Evolutionary conservation across 176 grass and related monocot genomes (phyloP).

Genomic region (Tuctoria greenei): DNA sequence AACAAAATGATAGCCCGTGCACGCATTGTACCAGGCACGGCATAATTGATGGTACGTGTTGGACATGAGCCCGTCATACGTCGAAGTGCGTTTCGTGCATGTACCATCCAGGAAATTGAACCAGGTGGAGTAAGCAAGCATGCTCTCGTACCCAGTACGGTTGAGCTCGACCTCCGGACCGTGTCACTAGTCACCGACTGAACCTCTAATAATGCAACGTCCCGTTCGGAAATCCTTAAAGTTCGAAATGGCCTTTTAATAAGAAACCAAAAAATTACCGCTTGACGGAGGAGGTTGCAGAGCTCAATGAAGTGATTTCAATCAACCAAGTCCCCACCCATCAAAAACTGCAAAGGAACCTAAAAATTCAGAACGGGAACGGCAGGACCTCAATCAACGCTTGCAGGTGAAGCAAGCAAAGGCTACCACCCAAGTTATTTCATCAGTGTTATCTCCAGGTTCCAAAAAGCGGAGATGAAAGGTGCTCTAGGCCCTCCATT

Average conservation of each 20-base stretch:
- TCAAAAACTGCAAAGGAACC: not conserved
- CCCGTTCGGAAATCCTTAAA: not conserved
- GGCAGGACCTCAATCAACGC: not conserved
- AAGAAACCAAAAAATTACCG: too few species aligned
- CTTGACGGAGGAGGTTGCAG: not conserved
- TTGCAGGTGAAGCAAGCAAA: constrained; percentile 43
- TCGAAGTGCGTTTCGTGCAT: not conserved
- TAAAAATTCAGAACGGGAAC: not conserved
- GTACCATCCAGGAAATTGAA: not conserved
- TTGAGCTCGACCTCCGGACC: not conserved
- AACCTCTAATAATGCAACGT: not conserved
- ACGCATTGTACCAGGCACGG: not conserved
- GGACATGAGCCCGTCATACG: not conserved
- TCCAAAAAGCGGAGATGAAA: constrained; percentile 8
- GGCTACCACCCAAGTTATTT: not conserved
- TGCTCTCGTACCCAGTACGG: not conserved
- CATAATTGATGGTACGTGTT: constrained; percentile 1
- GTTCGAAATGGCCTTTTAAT: not conserved
- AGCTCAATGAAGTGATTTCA: not conserved
- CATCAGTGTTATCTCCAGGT: constrained; percentile 20
- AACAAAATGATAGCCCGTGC: constrained; percentile 30
- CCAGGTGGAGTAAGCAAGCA: not conserved
- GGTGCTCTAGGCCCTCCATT: not conserved
- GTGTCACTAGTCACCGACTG: not conserved
- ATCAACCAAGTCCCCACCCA: not conserved